Conservation (phyloP, 1,284 basidiomycete species). For the Schizophyllum commune region DNA sequence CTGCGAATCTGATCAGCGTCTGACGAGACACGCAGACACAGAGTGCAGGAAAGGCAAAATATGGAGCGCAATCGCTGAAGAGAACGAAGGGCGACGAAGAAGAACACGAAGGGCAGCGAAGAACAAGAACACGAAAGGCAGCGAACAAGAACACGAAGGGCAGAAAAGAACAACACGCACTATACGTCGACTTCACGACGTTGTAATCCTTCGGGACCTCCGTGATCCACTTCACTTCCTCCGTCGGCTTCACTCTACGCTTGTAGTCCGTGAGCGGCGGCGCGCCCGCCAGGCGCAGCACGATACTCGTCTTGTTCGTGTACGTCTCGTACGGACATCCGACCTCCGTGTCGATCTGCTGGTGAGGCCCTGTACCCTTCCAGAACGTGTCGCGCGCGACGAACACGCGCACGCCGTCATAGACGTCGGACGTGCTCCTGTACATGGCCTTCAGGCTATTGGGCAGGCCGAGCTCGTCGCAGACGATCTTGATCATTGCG, state of each 20-base stretch:
- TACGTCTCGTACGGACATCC: background rate
- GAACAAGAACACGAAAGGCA: too few relatives aligned
- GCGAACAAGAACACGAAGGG: background rate
- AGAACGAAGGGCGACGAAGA: too few relatives aligned
- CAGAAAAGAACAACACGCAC: background rate
- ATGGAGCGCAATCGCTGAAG: too few relatives aligned
- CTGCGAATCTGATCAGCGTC: background rate
- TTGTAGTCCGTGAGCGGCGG: background rate
- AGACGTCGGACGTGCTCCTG: background rate
- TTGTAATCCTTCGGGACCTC: background rate
- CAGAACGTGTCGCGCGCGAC: background rate
- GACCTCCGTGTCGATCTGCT: background rate
- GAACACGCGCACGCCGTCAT: background rate
- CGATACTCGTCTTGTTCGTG: background rate
- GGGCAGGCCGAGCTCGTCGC: background rate
- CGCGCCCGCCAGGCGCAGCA: background rate
- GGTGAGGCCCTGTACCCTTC: slow-evolving; percentile 2
- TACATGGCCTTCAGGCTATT: background rate
- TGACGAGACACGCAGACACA: too few relatives aligned
- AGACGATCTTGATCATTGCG: slow-evolving; percentile 3
- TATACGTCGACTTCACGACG: background rate
- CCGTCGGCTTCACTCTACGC: background rate
- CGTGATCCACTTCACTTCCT: background rate
- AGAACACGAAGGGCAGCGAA: too few relatives aligned
- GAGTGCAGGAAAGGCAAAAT: too few relatives aligned